Evolutionary conservation across 345 rosid species (phyloP), one percentile per base, ranked within the genome.

Genomic region (Abelmoschus esculentus): DNA sequence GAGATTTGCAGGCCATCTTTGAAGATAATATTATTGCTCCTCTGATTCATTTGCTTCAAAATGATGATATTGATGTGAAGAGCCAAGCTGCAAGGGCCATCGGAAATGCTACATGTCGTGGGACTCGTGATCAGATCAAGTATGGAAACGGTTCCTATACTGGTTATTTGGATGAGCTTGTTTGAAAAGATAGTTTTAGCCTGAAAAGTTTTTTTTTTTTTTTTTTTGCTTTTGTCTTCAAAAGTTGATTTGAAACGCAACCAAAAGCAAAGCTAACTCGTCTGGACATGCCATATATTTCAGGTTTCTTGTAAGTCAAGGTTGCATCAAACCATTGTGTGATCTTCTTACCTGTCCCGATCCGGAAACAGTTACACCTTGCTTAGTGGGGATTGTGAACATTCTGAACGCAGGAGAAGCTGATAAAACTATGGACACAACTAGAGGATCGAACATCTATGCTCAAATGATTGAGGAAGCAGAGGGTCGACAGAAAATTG

Each of bases 321-420:
- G 92, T 15, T 86, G 93, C 74, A 85, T 91, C 80, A 86, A 87
- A 79, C 92, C 92, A n/a, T 74, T 89, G 31, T 92, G 96, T 38
- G 92, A 89, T 81, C 98, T 92, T 70, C 42, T 38, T 2, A 73
- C 73, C 42, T 88, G 90, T 81, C 92, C 95, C 11, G 96, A 92
- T 80, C 89, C 93, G 60, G 83, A 88, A 64, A 92, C 85, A 1
- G 47, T 61, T 31, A 78, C 82, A 11, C 66, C 81, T 62, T 84
- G 86, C 74, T 77, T 86, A 67, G 87, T 80, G 66, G 83, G 82
- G 47, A 78, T 86, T 3, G 83, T 78, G 38, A 86, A 83, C 59
- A 80, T 84, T 66, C 70, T 85, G 80, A 74, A 0, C 0, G 42
- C 2, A 29, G 91, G 91, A 67, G 82, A 85, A 78, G 83, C 80